phyloP scores from a whole-genome alignment of 306 rosid species.

The Acacia crassicarpa region DNA sequence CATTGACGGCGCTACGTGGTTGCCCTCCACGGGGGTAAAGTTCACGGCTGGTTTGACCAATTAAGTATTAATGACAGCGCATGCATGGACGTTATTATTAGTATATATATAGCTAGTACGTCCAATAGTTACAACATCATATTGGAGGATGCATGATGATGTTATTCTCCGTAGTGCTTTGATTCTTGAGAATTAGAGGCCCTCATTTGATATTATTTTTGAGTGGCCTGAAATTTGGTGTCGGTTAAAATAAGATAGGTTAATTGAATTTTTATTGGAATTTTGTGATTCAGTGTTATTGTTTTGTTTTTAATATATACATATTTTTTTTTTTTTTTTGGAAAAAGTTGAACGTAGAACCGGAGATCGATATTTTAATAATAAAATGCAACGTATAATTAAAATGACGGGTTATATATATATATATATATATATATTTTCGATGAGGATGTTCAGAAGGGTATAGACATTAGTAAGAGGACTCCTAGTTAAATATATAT shows the following conservation, averaged over 20 bases:
- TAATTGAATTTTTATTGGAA: neutral
- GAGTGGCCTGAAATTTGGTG: neutral
- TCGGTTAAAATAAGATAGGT: neutral
- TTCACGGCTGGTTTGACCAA: constrained; percentile 55
- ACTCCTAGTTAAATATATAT: no score
- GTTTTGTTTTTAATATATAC: neutral
- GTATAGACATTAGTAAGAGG: no score
- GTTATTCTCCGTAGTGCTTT: neutral
- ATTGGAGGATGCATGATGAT: constrained; percentile 15
- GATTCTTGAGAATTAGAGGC: constrained; percentile 14
- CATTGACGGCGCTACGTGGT: constrained; percentile 60
- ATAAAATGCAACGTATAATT: neutral
- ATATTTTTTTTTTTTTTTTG: neutral
- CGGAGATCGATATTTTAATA: neutral
- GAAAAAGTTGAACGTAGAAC: neutral
- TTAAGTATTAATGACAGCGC: constrained; percentile 6
- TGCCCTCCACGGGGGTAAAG: constrained; percentile 68
- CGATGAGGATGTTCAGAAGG: no score
- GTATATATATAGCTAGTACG: neutral
- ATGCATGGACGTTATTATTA: neutral
- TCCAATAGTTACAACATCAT: constrained; percentile 1
- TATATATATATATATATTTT: no score
- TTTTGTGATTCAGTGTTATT: neutral
- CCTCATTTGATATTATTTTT: constrained; percentile 2
- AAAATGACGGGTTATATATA: neutral